phyloP scores from a whole-genome alignment of 352 stramenopile genomes.

The Plasmopara viticola region DNA sequence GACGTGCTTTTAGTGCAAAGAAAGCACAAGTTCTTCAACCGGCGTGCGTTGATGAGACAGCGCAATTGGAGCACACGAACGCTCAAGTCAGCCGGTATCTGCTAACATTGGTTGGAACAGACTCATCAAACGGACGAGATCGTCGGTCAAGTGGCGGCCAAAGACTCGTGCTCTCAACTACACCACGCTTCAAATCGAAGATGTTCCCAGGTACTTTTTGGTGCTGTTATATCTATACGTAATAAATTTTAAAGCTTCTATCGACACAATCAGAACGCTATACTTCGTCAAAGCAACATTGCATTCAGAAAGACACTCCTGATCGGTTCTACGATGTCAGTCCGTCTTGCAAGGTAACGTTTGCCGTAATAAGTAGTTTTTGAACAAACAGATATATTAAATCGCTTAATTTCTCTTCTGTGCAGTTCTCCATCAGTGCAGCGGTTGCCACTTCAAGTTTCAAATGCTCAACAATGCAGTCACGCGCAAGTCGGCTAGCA shows the following conservation, averaged over 20 bases:
- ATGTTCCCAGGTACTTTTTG: slow-evolving; percentile 44
- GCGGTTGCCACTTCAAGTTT: slow-evolving; percentile 63
- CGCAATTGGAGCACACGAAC: slow-evolving; percentile 49
- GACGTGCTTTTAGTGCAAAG: slow-evolving; percentile 52
- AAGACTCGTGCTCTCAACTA: slow-evolving; percentile 50
- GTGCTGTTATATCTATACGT: neutral
- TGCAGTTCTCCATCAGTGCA: slow-evolving; percentile 53
- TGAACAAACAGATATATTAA: neutral
- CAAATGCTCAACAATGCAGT: slow-evolving; percentile 59
- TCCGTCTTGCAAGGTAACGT: slow-evolving; percentile 43
- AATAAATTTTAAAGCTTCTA: too few relatives aligned
- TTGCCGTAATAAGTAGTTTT: neutral
- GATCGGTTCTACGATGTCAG: slow-evolving; percentile 76
- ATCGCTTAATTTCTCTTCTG: neutral
- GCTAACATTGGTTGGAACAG: slow-evolving; percentile 19
- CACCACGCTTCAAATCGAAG: slow-evolving; percentile 59
- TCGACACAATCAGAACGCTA: slow-evolving; percentile 42
- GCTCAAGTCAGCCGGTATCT: slow-evolving; percentile 40
- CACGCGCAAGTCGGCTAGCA: slow-evolving; percentile 40
- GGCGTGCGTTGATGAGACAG: slow-evolving; percentile 47
- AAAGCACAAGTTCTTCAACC: slow-evolving; percentile 51
- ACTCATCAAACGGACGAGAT: slow-evolving; percentile 9
- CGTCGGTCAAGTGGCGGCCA: slow-evolving; percentile 17
- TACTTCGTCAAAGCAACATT: slow-evolving; percentile 58
- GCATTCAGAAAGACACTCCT: slow-evolving; percentile 40